Base-by-base conservation (phyloP, 169 alveolate species). In the Cryptosporidium viatorum region DNA sequence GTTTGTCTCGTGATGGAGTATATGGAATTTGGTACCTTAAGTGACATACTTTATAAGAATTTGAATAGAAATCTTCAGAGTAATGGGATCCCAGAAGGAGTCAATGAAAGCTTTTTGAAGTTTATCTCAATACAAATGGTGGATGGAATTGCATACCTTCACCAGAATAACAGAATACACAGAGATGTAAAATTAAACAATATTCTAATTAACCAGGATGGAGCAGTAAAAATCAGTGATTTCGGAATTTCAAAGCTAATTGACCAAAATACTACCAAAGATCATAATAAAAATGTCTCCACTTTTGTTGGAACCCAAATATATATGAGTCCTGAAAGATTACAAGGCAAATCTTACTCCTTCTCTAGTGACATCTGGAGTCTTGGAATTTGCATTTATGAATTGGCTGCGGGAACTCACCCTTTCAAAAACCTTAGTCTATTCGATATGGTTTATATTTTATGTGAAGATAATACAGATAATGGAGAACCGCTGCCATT, bases 291-390 rank as follows among this genome's bases (percentile, higher is more conserved):
- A 37, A 80, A 80, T 45, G 55, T 80, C n/a, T 80, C 89, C 41
- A 80, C 89, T 45, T 94, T 92, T 87, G 96, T 95, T 0, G 98
- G 98, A 26, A 95, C 98, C 18, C 85, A 86, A 67, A 91, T 91
- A 60, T 94, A 94, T 60, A 94, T 95, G 96, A 93, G 96, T 45
- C 98, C 98, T 70, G 98, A 95, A 92, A 93, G 98, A 91, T 85
- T 95, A 14, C 93, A 92, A 52, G 97, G 97, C 0, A 92, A 92
- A 73, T 65, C 87, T 16, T 94, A 95, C 70, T 91, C 96, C 6
- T 92, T 86, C 69, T 91, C 95, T 31, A 91, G 95, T 23, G 98
- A 95, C 80, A 91, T 95, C n/a, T 95, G 98, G 96, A 84, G 95
- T 23, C 75, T 95, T 23, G 98, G 98, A 39, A 69, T 95, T 18